These are phyloP conservation scores for Neofusicoccum ribis DNA, from an alignment of 2,329 filamentous ascomycete species.

Conservation along the genomic window DNA sequence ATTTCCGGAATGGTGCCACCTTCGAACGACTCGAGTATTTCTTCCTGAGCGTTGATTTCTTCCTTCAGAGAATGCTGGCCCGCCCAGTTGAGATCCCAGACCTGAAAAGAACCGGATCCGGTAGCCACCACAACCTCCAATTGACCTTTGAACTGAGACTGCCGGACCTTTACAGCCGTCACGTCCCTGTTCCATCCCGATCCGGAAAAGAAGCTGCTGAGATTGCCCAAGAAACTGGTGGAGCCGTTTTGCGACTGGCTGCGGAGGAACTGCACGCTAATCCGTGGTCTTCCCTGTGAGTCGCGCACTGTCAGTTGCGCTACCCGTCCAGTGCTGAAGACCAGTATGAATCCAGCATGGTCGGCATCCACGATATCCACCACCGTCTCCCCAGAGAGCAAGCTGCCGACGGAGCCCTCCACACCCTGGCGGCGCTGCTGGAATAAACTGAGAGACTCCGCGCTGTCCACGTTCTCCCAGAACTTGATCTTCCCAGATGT, in stretches of 20 bases:
- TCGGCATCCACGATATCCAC: conserved; percentile 80
- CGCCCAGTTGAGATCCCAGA: conserved; percentile 87
- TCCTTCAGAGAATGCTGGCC: conserved; percentile 75
- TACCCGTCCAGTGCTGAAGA: conserved; percentile 81
- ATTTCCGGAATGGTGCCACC: conserved; percentile 51
- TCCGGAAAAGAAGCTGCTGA: conserved; percentile 73
- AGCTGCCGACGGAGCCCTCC: conserved; percentile 69
- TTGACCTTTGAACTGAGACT: conserved; percentile 73
- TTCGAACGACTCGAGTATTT: conserved; percentile 64
- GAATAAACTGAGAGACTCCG: conserved; percentile 79
- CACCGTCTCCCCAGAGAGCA: conserved; percentile 77
- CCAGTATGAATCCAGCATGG: conserved; percentile 80
- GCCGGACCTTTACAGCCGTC: conserved; percentile 74
- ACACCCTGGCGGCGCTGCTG: conserved; percentile 79
- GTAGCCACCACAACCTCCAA: conserved; percentile 81
- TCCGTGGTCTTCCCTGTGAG: conserved; percentile 77
- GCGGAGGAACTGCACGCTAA: conserved; percentile 75
- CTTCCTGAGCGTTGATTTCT: conserved; percentile 69
- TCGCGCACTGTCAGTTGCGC: conserved; percentile 87
- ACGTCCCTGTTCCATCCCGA: conserved; percentile 73
- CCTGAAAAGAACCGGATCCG: conserved; percentile 72
- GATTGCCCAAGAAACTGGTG: conserved; percentile 75
- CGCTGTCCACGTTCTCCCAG: conserved; percentile 93
- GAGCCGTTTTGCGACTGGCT: conserved; percentile 49
- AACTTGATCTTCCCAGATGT: conserved; percentile 83